Percentiles rank a stretch among this genome's conserved stretches.
phyloP scores from a whole-genome alignment of 441 rosid genomes.

The Theobroma grandiflorum region DNA sequence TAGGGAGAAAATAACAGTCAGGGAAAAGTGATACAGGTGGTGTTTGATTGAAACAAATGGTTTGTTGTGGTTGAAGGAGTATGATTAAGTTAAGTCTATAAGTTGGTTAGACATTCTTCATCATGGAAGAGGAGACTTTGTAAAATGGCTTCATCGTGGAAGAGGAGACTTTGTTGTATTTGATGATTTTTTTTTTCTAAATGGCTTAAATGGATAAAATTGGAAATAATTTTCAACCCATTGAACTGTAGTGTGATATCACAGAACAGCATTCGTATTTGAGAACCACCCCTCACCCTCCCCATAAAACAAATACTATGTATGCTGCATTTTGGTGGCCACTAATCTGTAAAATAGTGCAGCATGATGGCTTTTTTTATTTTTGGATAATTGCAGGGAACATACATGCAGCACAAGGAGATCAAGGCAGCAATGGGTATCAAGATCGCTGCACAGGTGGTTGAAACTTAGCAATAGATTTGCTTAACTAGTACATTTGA shows the following conservation, averaged over 20 bases:
- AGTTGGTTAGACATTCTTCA: not conserved
- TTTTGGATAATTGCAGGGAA: conserved; percentile 69
- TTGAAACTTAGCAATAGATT: not conserved
- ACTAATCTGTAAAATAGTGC: not conserved
- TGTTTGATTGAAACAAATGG: not conserved
- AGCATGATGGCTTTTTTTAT: conserved; percentile 3
- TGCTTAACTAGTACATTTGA: not conserved
- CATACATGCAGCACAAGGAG: conserved; percentile 87
- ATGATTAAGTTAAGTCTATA: not conserved
- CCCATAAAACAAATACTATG: not conserved
- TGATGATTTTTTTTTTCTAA: not conserved
- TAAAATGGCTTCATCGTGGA: too few species aligned
- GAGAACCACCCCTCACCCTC: not conserved
- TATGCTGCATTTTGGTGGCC: not conserved
- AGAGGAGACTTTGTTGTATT: too few species aligned
- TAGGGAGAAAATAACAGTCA: not conserved
- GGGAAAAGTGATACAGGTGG: not conserved
- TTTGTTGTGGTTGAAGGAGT: not conserved
- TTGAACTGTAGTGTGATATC: not conserved
- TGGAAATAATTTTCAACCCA: not conserved
- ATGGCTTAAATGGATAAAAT: not conserved
- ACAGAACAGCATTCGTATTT: not conserved
- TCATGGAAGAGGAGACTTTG: not conserved
- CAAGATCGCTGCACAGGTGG: conserved; percentile 94
- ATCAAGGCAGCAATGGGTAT: conserved; percentile 97